Percentiles rank a stretch among this genome's conserved stretches.
These are phyloP conservation scores for Fagopyrum tataricum DNA, from an alignment of 148 eudicot genomes.

Conservation along the genomic window DNA sequence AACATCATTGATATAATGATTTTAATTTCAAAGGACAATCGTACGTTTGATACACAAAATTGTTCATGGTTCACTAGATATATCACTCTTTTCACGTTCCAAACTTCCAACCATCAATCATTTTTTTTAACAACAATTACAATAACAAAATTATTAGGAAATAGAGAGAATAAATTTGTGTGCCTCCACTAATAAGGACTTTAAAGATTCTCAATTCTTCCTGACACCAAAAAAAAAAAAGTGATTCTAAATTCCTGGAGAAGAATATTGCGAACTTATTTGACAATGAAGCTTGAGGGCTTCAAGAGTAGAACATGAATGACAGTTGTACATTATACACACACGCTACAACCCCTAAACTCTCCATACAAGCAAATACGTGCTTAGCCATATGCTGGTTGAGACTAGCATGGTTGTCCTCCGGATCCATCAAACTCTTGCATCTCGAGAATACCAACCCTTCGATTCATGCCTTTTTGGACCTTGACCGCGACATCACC, in stretches of 20 bases:
- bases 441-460: slow-evolving; percentile 73
- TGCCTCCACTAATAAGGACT: neutral
- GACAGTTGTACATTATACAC: neutral
- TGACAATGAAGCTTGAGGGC: neutral
- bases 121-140: neutral
- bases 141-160: neutral
- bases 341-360: neutral
- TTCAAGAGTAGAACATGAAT: neutral
- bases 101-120: neutral
- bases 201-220: neutral
- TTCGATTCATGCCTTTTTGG: slow-evolving; percentile 62
- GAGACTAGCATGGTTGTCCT: neutral
- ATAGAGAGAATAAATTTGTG: neutral
- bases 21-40: too few relatives aligned
- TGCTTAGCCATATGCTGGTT: neutral
- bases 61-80: neutral
- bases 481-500: slow-evolving; percentile 77
- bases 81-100: neutral
- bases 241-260: neutral
- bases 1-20: too few relatives aligned
- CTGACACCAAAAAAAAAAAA: too few relatives aligned
- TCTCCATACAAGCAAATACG: neutral
- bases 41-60: too few relatives aligned
- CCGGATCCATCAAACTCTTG: slow-evolving; percentile 35
- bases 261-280: neutral